Evolutionary conservation across 305 asterid species (phyloP).

Genomic region (Ruellia speciosa): DNA sequence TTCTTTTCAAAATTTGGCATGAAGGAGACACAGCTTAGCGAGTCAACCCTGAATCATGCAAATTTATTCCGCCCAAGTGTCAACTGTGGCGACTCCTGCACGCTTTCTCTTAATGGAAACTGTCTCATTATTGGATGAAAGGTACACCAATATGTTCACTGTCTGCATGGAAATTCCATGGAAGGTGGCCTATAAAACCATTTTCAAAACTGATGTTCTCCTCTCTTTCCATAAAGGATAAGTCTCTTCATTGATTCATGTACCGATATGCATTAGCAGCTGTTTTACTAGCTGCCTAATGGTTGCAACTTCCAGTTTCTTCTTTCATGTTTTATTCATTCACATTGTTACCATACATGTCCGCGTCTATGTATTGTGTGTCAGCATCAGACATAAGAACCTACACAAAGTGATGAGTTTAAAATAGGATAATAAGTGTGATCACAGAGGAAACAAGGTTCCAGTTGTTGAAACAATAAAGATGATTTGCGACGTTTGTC

Average conservation of each 20-base stretch:
- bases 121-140: constrained; percentile 17
- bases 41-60: constrained; percentile 27
- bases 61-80: constrained; percentile 26
- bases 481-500: not conserved
- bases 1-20: constrained; percentile 25
- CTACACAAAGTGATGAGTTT: no score
- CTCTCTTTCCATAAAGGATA: not conserved
- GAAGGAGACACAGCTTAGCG: constrained; percentile 26
- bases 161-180: not conserved
- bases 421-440: no score
- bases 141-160: not conserved
- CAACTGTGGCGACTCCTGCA: constrained; percentile 32
- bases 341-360: no score
- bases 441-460: no score
- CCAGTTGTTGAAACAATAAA: constrained; percentile 2
- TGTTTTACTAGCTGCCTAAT: no score
- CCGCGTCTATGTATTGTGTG: no score
- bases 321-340: no score
- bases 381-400: no score
- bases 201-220: not conserved
- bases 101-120: constrained; percentile 26
- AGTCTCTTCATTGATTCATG: not conserved
- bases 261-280: no score
- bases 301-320: no score
- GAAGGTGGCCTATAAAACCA: not conserved